Base-by-base conservation (phyloP, 208 protist genomes). In the Acanthamoeba triangularis region DNA sequence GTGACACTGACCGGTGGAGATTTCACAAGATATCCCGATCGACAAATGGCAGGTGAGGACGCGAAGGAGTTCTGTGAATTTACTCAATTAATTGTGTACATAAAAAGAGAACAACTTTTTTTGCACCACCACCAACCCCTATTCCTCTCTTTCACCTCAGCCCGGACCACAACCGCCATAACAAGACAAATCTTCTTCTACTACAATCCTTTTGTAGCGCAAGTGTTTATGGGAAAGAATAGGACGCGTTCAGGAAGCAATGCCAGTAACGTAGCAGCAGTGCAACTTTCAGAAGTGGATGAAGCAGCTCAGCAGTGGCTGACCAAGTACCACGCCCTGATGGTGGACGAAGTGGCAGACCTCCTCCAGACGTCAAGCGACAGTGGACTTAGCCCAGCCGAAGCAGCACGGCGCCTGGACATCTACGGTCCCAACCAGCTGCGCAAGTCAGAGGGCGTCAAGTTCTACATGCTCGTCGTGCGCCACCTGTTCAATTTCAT, bases 401-500 rank as follows among this genome's bases (percentile, higher is more conserved):
- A 88, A 18, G 49, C 54, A 23, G 80, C 6, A 18, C 49, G n/a
- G 14, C 6, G 80, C 28, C 10, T n/a, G 54, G 11, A 59, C 1
- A 14, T 88, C 80, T 63, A 74, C 37, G 87, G 87, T 23, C 59
- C 87, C 87, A 93, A 93, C 63, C 41, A 93, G 87, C 63, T 93
- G 35, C 54, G 47, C 35, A 47, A 67, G 63, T 11, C 35, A 0
- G 87, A 74, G 30, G 63, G 63, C 18, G 61, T 93, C 59, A 93
- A 93, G 87, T 74, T 93, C 61, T 74, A 93, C n/a, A 14, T 30
- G 41, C 20, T 93, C 11, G 59, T 93, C 30, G 16, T 37, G 18
- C 54, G 37, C 33, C 87, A 93, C 87, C 30, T 93, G 25, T 93
- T 93, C 87, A 93, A 93, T 56, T 93, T 93, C 30, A 93, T 93